A percentile compares a stretch with the other conserved stretches of the same genome.
Evolutionary conservation across 306 rosid species (phyloP).

Genomic region (Quillaja saponaria): DNA sequence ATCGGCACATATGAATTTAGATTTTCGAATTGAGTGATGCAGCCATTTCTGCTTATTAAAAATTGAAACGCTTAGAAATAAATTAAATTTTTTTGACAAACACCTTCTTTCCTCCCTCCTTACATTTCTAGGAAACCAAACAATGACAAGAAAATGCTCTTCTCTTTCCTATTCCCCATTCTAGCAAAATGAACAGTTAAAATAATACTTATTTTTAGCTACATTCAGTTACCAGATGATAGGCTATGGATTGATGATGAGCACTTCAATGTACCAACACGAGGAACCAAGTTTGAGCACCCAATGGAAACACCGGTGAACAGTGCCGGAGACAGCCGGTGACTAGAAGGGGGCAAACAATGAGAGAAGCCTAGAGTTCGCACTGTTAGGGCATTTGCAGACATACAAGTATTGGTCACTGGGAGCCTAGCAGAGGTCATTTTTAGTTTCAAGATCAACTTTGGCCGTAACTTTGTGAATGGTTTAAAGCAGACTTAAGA

Average conservation of each 20-base stretch:
- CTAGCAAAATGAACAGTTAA: background rate
- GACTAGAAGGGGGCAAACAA: conserved; percentile 19
- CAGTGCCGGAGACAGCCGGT: conserved; percentile 28
- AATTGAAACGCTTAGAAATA: background rate
- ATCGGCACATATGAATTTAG: conserved; percentile 18
- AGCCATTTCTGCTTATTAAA: background rate
- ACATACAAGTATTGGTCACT: background rate
- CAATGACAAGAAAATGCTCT: no score
- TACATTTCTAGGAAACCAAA: background rate
- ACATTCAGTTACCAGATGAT: conserved; percentile 32
- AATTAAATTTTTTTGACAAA: conserved; percentile 25
- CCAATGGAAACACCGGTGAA: conserved; percentile 29
- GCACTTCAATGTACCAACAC: conserved; percentile 33
- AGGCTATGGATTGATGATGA: conserved; percentile 29
- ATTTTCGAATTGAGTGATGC: background rate
- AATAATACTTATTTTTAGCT: background rate
- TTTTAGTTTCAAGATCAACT: no score
- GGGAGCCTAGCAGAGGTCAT: conserved; percentile 33
- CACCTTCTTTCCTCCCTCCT: conserved; percentile 2
- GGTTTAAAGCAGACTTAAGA: no score
- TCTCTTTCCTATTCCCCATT: no score
- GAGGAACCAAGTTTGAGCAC: conserved; percentile 26
- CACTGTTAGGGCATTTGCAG: conserved; percentile 17
- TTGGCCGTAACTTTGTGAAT: background rate
- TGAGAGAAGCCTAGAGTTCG: conserved; percentile 34